A percentile compares a stretch with the other conserved stretches of the same genome.
These are phyloP conservation scores for Pterocarpus macrocarpus DNA, from an alignment of 306 rosid genomes.

Conservation along the genomic window DNA sequence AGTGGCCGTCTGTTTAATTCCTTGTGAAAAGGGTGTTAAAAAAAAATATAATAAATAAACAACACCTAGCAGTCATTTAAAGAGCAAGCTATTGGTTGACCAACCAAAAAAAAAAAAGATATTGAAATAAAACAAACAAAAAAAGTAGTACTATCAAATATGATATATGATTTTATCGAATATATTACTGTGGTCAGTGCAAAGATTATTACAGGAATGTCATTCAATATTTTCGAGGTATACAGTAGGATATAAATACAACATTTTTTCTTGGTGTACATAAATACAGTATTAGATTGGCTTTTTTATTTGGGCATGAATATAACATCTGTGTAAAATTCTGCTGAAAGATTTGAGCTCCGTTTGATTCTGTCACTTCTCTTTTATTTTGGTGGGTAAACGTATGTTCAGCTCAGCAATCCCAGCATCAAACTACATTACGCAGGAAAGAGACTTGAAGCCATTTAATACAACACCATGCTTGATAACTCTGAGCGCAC, in stretches of 20 bases:
- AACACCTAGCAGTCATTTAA: too few relatives aligned
- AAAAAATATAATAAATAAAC: too few relatives aligned
- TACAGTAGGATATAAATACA: slow-evolving; percentile 5
- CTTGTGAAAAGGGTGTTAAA: too few relatives aligned
- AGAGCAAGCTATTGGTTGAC: too few relatives aligned
- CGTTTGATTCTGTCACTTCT: slow-evolving; percentile 9
- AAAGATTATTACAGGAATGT: not conserved
- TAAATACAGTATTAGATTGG: slow-evolving; percentile 19
- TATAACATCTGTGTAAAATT: slow-evolving; percentile 27
- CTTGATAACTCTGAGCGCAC: slow-evolving; percentile 24
- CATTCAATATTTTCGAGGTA: slow-evolving; percentile 5
- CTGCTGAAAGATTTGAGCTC: slow-evolving; percentile 18
- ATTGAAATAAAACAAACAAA: too few relatives aligned
- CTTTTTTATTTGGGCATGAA: slow-evolving; percentile 26
- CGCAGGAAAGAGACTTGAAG: slow-evolving; percentile 22
- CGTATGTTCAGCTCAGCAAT: slow-evolving; percentile 26
- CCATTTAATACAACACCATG: slow-evolving; percentile 18
- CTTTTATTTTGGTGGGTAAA: not conserved
- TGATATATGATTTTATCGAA: not conserved
- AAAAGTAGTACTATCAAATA: too few relatives aligned
- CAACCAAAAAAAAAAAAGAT: too few relatives aligned
- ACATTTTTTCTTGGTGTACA: not conserved
- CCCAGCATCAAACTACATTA: slow-evolving; percentile 22
- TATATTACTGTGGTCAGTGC: not conserved
- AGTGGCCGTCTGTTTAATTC: too few relatives aligned